These are phyloP conservation scores for Geranomyces michiganensis DNA, from an alignment of 192 early-diverging fungal genomes.

Conservation along the genomic window DNA sequence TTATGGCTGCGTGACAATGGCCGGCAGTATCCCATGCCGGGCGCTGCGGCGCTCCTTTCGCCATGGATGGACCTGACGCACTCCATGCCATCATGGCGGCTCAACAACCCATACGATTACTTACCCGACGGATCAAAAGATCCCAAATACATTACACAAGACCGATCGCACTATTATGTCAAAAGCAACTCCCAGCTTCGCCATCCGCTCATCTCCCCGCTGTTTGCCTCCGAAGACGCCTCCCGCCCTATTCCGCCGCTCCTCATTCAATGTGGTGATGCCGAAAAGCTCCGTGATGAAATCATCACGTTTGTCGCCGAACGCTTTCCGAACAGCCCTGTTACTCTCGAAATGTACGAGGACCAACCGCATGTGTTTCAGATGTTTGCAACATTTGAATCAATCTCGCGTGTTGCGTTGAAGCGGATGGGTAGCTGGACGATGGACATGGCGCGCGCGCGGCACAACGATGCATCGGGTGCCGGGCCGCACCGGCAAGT, in stretches of 20 bases:
- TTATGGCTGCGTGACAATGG: conserved; percentile 47
- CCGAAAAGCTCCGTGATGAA: conserved; percentile 57
- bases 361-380: conserved; percentile 51
- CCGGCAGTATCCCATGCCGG: conserved; percentile 42
- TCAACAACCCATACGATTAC: conserved; percentile 42
- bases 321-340: conserved; percentile 20
- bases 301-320: conserved; percentile 35
- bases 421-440: conserved; percentile 18
- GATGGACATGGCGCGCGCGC: neutral
- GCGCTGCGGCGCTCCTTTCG: conserved; percentile 56
- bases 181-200: conserved; percentile 32
- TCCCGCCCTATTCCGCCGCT: conserved; percentile 42
- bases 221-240: conserved; percentile 41
- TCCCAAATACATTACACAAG: conserved; percentile 28
- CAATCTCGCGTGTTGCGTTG: conserved; percentile 16
- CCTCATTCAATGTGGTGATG: conserved; percentile 51
- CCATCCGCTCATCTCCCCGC: conserved; percentile 49
- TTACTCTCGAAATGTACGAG: conserved; percentile 53
- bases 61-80: conserved; percentile 71
- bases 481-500: neutral
- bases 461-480: neutral
- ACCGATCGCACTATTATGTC: conserved; percentile 39
- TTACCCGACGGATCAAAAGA: conserved; percentile 41
- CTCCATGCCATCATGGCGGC: conserved; percentile 49
- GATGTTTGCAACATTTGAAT: conserved; percentile 36